Conservation (phyloP, 495 filamentous ascomycete species). For the Pseudoneurospora amorphoporcata region DNA sequence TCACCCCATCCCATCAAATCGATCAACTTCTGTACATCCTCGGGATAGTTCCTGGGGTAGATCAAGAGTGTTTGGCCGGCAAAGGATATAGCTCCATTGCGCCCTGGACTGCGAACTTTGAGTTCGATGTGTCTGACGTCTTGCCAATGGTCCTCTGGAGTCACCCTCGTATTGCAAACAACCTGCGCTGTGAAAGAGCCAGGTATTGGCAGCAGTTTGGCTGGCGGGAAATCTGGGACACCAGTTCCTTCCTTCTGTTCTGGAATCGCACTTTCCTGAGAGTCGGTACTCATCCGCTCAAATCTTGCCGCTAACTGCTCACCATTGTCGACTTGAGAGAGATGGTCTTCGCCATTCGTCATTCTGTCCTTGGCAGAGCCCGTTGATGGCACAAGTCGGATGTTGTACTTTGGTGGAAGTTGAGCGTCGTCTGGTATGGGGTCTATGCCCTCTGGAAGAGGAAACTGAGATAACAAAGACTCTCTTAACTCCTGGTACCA, state of each 20-base stretch:
- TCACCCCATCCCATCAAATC: conserved; percentile 63
- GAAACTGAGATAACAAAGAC: conserved; percentile 54
- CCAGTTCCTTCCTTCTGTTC: not conserved
- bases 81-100: not conserved
- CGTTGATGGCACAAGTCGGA: conserved; percentile 35
- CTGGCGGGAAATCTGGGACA: conserved; percentile 20
- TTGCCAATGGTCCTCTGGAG: conserved; percentile 74
- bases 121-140: conserved; percentile 47
- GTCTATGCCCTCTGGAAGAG: conserved; percentile 51
- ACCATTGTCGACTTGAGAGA: not conserved
- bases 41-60: conserved; percentile 74
- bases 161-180: conserved; percentile 57
- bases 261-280: not conserved
- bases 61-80: conserved; percentile 74
- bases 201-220: conserved; percentile 45
- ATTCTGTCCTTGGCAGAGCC: not conserved
- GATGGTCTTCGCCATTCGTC: not conserved
- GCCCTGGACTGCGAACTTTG: not conserved
- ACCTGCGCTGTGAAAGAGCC: conserved; percentile 34
- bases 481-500: conserved; percentile 62
- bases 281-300: not conserved
- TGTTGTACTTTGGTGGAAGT: conserved; percentile 70
- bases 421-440: conserved; percentile 69
- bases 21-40: conserved; percentile 67
- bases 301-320: not conserved